Conservation (phyloP, 2,329 filamentous ascomycete species). For the Verticillium alfalfae region DNA sequence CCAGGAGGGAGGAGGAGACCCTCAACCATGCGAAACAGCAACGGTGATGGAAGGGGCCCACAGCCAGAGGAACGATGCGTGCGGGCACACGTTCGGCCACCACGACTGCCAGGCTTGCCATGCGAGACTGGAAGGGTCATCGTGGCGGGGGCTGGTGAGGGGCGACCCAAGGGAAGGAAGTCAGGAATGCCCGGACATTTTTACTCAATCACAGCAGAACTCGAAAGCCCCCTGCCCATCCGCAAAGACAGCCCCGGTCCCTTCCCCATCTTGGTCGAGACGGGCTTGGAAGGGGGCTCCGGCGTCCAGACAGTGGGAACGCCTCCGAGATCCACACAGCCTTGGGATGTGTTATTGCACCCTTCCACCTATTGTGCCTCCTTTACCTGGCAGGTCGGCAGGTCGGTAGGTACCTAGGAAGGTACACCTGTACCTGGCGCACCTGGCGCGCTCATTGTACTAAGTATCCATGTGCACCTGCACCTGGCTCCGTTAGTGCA, state of each 20-base stretch:
- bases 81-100: not conserved
- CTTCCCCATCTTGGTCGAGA: not conserved
- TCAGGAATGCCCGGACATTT: not conserved
- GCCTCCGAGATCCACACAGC: not conserved
- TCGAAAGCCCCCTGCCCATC: not conserved
- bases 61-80: not conserved
- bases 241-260: not conserved
- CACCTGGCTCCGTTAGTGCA: not conserved
- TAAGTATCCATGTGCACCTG: not conserved
- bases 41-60: not conserved
- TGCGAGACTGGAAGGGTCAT: not conserved
- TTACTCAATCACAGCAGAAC: not conserved
- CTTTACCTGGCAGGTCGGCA: too few species aligned
- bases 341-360: not conserved
- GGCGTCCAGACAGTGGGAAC: not conserved
- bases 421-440: too few species aligned
- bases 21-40: not conserved
- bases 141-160: not conserved
- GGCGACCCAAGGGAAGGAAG: not conserved
- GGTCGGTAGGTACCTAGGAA: too few species aligned
- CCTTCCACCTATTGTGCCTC: not conserved
- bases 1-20: not conserved
- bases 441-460: too few species aligned
- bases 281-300: not conserved
- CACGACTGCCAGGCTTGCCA: not conserved